phyloP scores from a whole-genome alignment of 345 rosid species.

The Gossypium anomalum region DNA sequence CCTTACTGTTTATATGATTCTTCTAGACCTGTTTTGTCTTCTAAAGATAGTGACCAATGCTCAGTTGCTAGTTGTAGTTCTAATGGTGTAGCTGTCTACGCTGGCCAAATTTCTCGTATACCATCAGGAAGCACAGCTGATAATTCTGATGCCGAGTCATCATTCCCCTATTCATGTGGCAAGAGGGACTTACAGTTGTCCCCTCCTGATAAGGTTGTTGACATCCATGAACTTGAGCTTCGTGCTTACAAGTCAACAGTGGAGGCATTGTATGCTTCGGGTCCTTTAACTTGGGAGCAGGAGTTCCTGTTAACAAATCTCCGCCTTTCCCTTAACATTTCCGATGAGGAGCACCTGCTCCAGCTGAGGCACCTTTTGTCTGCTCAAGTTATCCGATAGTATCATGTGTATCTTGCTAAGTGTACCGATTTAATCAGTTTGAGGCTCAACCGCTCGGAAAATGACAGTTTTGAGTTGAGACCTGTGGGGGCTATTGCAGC shows the following conservation, averaged over 20 bases:
- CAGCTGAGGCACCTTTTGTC: slow-evolving; percentile 35
- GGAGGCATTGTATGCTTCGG: slow-evolving; percentile 37
- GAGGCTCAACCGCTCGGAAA: background rate
- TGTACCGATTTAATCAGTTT: background rate
- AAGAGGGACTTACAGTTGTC: slow-evolving; percentile 8
- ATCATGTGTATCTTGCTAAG: background rate
- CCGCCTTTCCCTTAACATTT: slow-evolving; percentile 35
- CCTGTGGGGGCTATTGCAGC: slow-evolving; percentile 1
- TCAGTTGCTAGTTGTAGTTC: slow-evolving; percentile 41
- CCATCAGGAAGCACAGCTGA: slow-evolving; percentile 16
- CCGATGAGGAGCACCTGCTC: slow-evolving; percentile 42
- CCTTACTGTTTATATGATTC: slow-evolving; percentile 9
- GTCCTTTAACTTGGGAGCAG: slow-evolving; percentile 49
- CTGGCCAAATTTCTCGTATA: slow-evolving; percentile 6
- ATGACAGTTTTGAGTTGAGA: background rate
- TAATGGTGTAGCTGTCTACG: slow-evolving; percentile 3
- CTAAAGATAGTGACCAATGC: slow-evolving; percentile 28
- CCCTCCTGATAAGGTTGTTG: slow-evolving; percentile 15
- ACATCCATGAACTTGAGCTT: slow-evolving; percentile 36
- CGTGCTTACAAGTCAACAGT: slow-evolving; percentile 33
- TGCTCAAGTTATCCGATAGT: slow-evolving; percentile 22
- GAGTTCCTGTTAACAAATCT: slow-evolving; percentile 44
- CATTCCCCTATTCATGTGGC: slow-evolving; percentile 19
- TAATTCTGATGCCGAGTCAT: slow-evolving; percentile 33
- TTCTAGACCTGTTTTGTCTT: slow-evolving; percentile 17